A percentile compares a stretch with the other conserved stretches of the same genome.
Evolutionary conservation across 768 basidiomycete genomes (phyloP).

Genomic region (Pisolithus tinctorius): DNA sequence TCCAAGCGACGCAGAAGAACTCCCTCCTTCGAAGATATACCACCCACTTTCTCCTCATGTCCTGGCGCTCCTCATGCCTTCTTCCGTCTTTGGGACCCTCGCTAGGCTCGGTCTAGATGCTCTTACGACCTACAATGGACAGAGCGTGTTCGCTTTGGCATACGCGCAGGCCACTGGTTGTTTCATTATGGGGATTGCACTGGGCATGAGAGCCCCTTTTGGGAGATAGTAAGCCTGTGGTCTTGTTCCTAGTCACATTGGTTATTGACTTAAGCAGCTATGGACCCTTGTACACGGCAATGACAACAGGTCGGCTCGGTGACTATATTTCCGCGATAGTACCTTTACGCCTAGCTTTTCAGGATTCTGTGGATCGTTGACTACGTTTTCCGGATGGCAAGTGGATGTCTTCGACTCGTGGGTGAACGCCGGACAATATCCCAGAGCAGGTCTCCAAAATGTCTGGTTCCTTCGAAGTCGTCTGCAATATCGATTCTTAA

Average conservation of each 20-base stretch:
- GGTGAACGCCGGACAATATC: slow-evolving; percentile 53
- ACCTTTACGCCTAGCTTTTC: slow-evolving; percentile 1
- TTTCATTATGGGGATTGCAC: slow-evolving; percentile 79
- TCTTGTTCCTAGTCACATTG: slow-evolving; percentile 1
- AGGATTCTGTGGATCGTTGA: slow-evolving; percentile 95
- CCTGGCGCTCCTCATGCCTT: slow-evolving; percentile 67
- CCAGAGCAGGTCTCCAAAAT: slow-evolving; percentile 61
- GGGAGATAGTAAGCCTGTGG: slow-evolving; percentile 57
- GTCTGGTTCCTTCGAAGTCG: slow-evolving; percentile 37
- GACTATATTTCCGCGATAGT: neutral
- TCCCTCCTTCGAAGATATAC: slow-evolving; percentile 32
- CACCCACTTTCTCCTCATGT: slow-evolving; percentile 57
- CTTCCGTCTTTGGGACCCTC: slow-evolving; percentile 81
- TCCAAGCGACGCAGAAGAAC: slow-evolving; percentile 25
- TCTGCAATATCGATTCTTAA: slow-evolving; percentile 1
- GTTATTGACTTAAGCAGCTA: slow-evolving; percentile 46
- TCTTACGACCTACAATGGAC: slow-evolving; percentile 65
- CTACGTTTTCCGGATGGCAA: slow-evolving; percentile 97
- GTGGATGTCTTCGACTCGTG: slow-evolving; percentile 82
- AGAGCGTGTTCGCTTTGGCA: slow-evolving; percentile 72
- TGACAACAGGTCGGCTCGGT: slow-evolving; percentile 65
- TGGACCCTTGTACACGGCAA: slow-evolving; percentile 78
- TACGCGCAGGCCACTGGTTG: slow-evolving; percentile 89
- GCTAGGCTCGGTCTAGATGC: slow-evolving; percentile 74
- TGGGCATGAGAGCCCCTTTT: slow-evolving; percentile 67